These are phyloP conservation scores for Ceratocystis lukuohia DNA, from an alignment of 2,329 filamentous ascomycete genomes.

Conservation along the genomic window DNA sequence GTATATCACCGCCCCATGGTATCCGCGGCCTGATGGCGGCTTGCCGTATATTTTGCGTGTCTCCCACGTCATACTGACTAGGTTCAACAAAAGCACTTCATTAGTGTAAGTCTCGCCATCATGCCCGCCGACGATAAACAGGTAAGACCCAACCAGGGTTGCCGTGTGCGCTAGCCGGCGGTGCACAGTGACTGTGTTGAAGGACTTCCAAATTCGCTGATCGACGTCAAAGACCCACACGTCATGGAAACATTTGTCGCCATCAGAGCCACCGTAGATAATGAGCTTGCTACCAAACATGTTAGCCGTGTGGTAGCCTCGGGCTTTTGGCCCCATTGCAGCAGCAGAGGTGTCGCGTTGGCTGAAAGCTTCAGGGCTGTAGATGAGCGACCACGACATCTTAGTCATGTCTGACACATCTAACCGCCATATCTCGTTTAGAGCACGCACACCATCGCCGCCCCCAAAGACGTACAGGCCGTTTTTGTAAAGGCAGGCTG, in stretches of 20 bases:
- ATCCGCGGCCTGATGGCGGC: constrained; percentile 49
- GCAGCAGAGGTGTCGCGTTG: constrained; percentile 20
- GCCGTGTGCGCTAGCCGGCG: constrained; percentile 54
- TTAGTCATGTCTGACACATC: constrained; percentile 53
- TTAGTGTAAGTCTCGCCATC: constrained; percentile 58
- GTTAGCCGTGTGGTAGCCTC: constrained; percentile 59
- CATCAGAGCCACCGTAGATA: constrained; percentile 56
- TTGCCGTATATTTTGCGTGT: constrained; percentile 50
- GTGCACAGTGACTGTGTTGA: constrained; percentile 46
- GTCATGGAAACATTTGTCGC: constrained; percentile 58
- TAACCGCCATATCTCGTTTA: constrained; percentile 61
- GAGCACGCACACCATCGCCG: constrained; percentile 53
- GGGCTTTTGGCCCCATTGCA: constrained; percentile 38
- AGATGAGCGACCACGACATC: constrained; percentile 56
- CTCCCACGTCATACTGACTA: constrained; percentile 65
- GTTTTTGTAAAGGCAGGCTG: constrained; percentile 57
- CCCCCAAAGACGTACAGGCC: constrained; percentile 61
- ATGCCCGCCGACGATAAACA: constrained; percentile 57
- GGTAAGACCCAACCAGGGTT: constrained; percentile 55
- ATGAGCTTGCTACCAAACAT: constrained; percentile 61
- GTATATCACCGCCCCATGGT: constrained; percentile 52
- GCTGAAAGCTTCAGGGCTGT: constrained; percentile 30
- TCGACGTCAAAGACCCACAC: constrained; percentile 63
- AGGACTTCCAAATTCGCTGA: constrained; percentile 43
- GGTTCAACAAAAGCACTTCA: constrained; percentile 53